Evolutionary conservation across 352 stramenopile genomes (phyloP).

Genomic region (Globisporangium recalcitrans): DNA sequence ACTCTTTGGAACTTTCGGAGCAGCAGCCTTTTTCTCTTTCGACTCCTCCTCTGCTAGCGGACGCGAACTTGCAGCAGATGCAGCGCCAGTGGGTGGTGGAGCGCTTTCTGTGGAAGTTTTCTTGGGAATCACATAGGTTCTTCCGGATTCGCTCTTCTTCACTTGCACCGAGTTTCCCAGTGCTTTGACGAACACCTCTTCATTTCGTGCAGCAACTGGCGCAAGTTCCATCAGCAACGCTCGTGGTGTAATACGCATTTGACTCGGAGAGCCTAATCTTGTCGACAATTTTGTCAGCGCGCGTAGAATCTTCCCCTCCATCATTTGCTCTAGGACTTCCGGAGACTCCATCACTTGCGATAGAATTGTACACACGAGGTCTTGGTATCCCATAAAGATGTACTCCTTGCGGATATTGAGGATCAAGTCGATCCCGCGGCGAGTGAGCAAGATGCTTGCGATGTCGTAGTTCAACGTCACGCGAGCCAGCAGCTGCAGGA

Average conservation of each 20-base stretch:
- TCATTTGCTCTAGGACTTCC: conserved; percentile 78
- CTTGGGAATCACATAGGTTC: conserved; percentile 66
- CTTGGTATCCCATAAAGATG: conserved; percentile 65
- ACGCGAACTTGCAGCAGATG: conserved; percentile 13
- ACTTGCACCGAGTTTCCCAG: conserved; percentile 62
- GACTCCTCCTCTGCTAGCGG: conserved; percentile 11
- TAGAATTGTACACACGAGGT: conserved; percentile 64
- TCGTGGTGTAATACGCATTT: conserved; percentile 80
- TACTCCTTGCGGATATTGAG: conserved; percentile 38
- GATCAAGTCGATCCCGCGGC: conserved; percentile 54
- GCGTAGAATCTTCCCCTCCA: conserved; percentile 81
- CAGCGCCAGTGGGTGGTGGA: conserved; percentile 3
- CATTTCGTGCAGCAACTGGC: conserved; percentile 61
- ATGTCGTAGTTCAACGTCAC: conserved; percentile 73
- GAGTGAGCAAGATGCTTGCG: conserved; percentile 49
- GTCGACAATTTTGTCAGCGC: conserved; percentile 72
- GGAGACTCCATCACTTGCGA: conserved; percentile 77
- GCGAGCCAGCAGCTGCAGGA: conserved; percentile 64
- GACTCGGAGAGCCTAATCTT: conserved; percentile 55
- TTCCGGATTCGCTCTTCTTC: conserved; percentile 77
- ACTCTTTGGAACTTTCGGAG: conserved; percentile 54
- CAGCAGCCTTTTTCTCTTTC: conserved; percentile 21
- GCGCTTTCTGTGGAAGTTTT: conserved; percentile 10
- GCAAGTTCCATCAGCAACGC: conserved; percentile 79
- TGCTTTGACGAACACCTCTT: conserved; percentile 70